phyloP scores from a whole-genome alignment of 2,329 filamentous ascomycete genomes.

The Coniochaeta sp. region DNA sequence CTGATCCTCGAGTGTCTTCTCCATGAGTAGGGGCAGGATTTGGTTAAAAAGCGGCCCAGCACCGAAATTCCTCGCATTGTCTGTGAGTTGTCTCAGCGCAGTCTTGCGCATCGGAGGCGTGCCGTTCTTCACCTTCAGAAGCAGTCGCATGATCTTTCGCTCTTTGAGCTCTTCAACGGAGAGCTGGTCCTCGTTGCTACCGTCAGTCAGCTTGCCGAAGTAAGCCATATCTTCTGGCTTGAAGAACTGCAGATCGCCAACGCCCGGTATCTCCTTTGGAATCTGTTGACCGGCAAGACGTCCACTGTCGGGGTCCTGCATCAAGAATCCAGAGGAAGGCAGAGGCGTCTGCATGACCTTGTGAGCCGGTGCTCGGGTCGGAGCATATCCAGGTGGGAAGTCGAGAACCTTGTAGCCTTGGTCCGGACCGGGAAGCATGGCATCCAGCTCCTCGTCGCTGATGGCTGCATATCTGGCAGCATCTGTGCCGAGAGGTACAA shows the following conservation, averaged over 20 bases:
- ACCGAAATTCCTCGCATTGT: slow-evolving; percentile 94
- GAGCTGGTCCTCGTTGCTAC: slow-evolving; percentile 82
- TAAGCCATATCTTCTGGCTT: slow-evolving; percentile 98
- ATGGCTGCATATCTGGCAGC: slow-evolving; percentile 73
- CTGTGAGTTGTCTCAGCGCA: slow-evolving; percentile 89
- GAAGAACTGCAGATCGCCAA: slow-evolving; percentile 95
- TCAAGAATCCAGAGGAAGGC: slow-evolving; percentile 85
- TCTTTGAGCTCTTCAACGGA: slow-evolving; percentile 95
- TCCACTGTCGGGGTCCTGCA: slow-evolving; percentile 87
- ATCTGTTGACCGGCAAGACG: slow-evolving; percentile 82
- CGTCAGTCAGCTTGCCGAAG: slow-evolving; percentile 95
- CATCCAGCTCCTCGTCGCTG: slow-evolving; percentile 89
- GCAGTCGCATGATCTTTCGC: slow-evolving; percentile 93
- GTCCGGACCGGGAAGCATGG: slow-evolving; percentile 78
- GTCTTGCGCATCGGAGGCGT: slow-evolving; percentile 99
- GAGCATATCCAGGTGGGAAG: slow-evolving; percentile 86
- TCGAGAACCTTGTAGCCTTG: slow-evolving; percentile 92
- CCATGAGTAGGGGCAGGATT: slow-evolving; percentile 94
- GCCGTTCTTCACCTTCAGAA: slow-evolving; percentile 98
- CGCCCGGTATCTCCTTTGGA: slow-evolving; percentile 90
- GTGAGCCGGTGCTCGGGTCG: slow-evolving; percentile 68
- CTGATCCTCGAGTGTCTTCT: slow-evolving; percentile 95
- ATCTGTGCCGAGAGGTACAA: slow-evolving; percentile 61
- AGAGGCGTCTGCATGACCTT: slow-evolving; percentile 68
- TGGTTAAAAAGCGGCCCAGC: slow-evolving; percentile 94